Evolutionary conservation across 2,329 filamentous ascomycete species (phyloP).

Genomic region (Zymoseptoria brevis): DNA sequence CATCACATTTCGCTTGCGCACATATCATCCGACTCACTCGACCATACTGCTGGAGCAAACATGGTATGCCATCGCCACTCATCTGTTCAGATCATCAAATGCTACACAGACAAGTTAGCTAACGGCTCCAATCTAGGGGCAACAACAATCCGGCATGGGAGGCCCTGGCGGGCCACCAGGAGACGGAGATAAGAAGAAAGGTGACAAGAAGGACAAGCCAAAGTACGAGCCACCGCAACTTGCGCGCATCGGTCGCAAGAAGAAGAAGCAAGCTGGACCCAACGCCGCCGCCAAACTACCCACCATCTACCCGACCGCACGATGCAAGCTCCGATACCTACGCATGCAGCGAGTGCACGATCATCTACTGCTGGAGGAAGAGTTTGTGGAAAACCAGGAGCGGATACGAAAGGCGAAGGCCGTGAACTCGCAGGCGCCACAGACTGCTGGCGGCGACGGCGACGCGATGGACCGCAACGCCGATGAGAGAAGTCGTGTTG

Average conservation of each 20-base stretch:
- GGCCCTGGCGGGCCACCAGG: constrained; percentile 49
- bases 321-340: constrained; percentile 93
- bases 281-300: constrained; percentile 94
- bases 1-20: neutral
- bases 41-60: neutral
- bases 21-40: neutral
- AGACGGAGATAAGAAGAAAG: constrained; percentile 82
- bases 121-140: constrained; percentile 49
- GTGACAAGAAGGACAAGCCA: constrained; percentile 85
- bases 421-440: constrained; percentile 58
- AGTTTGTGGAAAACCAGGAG: constrained; percentile 99
- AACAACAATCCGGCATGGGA: constrained; percentile 81
- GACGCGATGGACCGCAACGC: constrained; percentile 82
- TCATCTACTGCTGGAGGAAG: constrained; percentile 90
- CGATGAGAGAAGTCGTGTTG: constrained; percentile 87
- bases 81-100: neutral
- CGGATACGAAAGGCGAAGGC: constrained; percentile 87
- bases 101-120: neutral
- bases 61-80: neutral
- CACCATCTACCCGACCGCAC: constrained; percentile 84
- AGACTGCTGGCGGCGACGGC: constrained; percentile 52
- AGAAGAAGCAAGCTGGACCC: constrained; percentile 89
- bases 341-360: constrained; percentile 99
- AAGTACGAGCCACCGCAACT: constrained; percentile 99
- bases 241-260: constrained; percentile 94